Conservation (phyloP, 306 rosid genomes). For the Fragaria vesca region DNA sequence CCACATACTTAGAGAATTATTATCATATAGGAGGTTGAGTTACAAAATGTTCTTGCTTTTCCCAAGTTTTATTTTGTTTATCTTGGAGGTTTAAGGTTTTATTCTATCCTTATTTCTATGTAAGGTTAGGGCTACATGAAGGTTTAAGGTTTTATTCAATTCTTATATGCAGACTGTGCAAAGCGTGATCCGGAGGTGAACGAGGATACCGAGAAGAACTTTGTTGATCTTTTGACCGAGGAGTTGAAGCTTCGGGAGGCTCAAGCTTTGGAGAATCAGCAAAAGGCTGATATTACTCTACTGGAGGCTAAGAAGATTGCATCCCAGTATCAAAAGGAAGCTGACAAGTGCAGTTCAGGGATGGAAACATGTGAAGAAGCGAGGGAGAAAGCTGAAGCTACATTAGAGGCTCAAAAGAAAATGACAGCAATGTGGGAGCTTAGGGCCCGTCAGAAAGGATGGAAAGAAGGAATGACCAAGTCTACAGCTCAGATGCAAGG, state of each 20-base stretch:
- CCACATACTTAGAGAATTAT: background rate
- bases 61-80: background rate
- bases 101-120: background rate
- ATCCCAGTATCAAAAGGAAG: conserved; percentile 95
- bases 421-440: conserved; percentile 81
- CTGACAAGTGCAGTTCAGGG: conserved; percentile 98
- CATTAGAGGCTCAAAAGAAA: conserved; percentile 65
- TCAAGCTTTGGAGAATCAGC: conserved; percentile 69
- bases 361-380: conserved; percentile 99
- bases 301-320: conserved; percentile 96
- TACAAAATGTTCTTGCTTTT: background rate
- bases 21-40: background rate
- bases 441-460: conserved; percentile 94
- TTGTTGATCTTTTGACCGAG: conserved; percentile 81
- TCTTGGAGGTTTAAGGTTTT: background rate
- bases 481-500: conserved; percentile 54
- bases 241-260: conserved; percentile 83
- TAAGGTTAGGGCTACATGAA: background rate
- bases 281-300: conserved; percentile 82
- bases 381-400: conserved; percentile 82
- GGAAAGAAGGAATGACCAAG: conserved; percentile 81
- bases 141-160: conserved; percentile 8
- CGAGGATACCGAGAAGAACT: conserved; percentile 84
- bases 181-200: conserved; percentile 87
- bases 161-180: conserved; percentile 64